phyloP scores from a whole-genome alignment of 805 yeast species.

The Saccharomycopsis synnaedendra region DNA sequence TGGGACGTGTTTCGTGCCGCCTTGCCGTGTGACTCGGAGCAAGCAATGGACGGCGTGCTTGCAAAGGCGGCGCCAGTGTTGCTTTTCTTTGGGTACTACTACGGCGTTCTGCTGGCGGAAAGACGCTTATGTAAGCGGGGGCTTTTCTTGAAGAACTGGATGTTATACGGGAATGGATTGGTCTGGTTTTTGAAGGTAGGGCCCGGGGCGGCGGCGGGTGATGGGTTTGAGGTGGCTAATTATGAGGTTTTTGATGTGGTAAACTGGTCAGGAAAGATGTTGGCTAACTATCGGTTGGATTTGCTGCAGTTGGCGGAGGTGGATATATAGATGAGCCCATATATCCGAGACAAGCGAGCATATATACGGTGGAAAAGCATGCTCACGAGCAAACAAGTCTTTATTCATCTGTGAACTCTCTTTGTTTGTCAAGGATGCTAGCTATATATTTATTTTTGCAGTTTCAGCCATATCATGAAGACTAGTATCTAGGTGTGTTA shows the following conservation, averaged over 20 bases:
- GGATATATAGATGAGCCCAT: not conserved
- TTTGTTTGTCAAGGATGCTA: not conserved
- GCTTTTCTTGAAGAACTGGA: constrained; percentile 13
- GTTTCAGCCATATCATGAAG: not conserved
- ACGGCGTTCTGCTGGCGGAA: constrained; percentile 10
- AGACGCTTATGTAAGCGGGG: constrained; percentile 11
- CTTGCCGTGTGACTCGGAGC: constrained; percentile 1
- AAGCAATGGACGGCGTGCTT: constrained; percentile 1
- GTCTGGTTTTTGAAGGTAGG: constrained; percentile 10
- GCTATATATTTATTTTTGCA: not conserved
- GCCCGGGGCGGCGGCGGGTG: not conserved
- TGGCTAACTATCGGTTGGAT: constrained; percentile 12
- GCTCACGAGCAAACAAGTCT: not conserved
- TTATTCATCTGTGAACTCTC: not conserved
- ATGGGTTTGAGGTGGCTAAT: constrained; percentile 5
- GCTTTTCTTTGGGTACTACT: constrained; percentile 16
- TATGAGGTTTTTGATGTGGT: constrained; percentile 15
- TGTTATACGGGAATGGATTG: constrained; percentile 7
- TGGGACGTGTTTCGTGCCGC: constrained; percentile 11
- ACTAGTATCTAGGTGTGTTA: not conserved
- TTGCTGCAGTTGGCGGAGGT: constrained; percentile 3
- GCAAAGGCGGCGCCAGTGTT: constrained; percentile 5
- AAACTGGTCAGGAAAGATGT: constrained; percentile 9
- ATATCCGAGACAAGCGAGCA: too few relatives aligned
- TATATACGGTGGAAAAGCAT: not conserved